A percentile compares a stretch with the other conserved stretches of the same genome.
These are phyloP conservation scores for Abortiporus biennis DNA, from an alignment of 1,284 basidiomycete genomes.

Conservation along the genomic window DNA sequence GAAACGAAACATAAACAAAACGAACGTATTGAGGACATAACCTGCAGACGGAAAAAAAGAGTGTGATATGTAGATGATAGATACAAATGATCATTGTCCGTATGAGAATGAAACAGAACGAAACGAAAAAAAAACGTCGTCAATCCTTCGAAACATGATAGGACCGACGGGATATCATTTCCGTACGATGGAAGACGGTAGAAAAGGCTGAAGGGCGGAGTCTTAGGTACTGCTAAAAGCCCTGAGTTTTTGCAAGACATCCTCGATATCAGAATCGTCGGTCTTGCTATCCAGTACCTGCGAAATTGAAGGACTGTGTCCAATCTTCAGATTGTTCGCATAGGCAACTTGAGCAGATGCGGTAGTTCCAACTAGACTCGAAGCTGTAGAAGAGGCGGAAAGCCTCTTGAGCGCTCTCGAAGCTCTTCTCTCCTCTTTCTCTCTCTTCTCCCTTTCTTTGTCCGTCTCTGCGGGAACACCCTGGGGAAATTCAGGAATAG, in stretches of 20 bases:
- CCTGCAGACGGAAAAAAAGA: no score
- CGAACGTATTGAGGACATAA: no score
- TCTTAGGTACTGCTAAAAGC: slow-evolving; percentile 14
- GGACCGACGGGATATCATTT: no score
- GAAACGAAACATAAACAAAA: no score
- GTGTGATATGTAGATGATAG: no score
- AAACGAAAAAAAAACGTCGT: no score
- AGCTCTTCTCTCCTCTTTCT: slow-evolving; percentile 27
- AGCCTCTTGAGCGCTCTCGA: slow-evolving; percentile 30
- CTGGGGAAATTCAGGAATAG: slow-evolving; percentile 21
- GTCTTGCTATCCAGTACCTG: slow-evolving; percentile 22
- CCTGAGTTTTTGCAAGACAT: slow-evolving; percentile 19
- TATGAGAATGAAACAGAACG: no score
- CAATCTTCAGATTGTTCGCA: slow-evolving; percentile 15
- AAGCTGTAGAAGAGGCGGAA: slow-evolving; percentile 23
- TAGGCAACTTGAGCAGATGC: slow-evolving; percentile 12
- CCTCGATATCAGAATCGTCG: slow-evolving; percentile 18
- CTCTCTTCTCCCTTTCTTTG: slow-evolving; percentile 10
- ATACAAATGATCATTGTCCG: no score
- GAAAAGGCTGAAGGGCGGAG: background rate
- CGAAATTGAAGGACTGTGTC: slow-evolving; percentile 25
- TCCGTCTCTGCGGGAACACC: slow-evolving; percentile 8
- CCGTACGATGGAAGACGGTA: background rate
- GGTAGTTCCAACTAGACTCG: slow-evolving; percentile 5
- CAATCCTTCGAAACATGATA: no score